Percentiles rank a stretch among this genome's conserved stretches.
Conservation (phyloP, 306 rosid genomes). For the Trifolium subterraneum region DNA sequence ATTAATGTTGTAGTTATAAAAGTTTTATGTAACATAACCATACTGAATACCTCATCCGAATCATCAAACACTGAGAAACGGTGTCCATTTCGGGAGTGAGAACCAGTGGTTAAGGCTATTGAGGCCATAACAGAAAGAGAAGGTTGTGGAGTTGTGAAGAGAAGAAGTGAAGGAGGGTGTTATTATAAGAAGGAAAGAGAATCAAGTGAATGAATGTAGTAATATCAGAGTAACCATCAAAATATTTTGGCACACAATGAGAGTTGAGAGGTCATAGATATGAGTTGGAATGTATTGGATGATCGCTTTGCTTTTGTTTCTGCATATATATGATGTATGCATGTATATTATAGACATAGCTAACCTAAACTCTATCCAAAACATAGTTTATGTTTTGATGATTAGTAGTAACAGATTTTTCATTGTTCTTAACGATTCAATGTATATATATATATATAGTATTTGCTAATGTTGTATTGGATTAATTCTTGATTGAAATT, state of each 20-base stretch:
- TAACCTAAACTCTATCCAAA: conserved; percentile 21
- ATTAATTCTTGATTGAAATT: conserved; percentile 9
- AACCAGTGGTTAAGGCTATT: conserved; percentile 57
- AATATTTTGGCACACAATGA: conserved; percentile 38
- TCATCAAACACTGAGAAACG: conserved; percentile 26
- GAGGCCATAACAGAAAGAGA: conserved; percentile 49
- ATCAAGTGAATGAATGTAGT: conserved; percentile 30
- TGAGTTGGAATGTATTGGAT: conserved; percentile 48
- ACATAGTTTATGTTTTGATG: not conserved
- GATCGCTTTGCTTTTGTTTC: conserved; percentile 30
- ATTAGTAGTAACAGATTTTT: not conserved
- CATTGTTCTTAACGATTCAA: not conserved
- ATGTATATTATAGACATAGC: conserved; percentile 14
- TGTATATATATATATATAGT: not conserved
- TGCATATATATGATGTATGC: conserved; percentile 41
- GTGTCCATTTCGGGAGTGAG: conserved; percentile 56
- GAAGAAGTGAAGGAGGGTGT: conserved; percentile 34
- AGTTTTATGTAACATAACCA: conserved; percentile 2
- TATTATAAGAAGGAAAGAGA: conserved; percentile 53
- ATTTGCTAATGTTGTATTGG: conserved; percentile 24
- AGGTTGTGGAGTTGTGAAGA: conserved; percentile 17
- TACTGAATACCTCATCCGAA: conserved; percentile 55
- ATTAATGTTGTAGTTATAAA: not conserved
- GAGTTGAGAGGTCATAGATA: conserved; percentile 88
- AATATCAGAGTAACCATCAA: conserved; percentile 53